phyloP scores from a whole-genome alignment of 768 basidiomycete species.

The Leccinellum albellum region DNA sequence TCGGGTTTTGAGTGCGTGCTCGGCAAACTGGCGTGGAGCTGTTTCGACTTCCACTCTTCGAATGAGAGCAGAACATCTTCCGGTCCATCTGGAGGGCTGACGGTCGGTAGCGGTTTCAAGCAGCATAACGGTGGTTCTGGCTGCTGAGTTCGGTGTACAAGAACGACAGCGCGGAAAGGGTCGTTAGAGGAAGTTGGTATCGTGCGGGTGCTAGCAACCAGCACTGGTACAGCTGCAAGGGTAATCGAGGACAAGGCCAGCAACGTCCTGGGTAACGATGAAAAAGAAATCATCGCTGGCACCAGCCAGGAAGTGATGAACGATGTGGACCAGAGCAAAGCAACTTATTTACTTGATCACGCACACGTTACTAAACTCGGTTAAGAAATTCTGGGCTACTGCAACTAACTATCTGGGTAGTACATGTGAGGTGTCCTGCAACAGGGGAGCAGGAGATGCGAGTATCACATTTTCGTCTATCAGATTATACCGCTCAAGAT shows the following conservation, averaged over 20 bases:
- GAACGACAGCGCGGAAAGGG: slow-evolving; percentile 55
- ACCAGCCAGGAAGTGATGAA: slow-evolving; percentile 9
- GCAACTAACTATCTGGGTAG: neutral
- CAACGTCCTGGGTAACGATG: slow-evolving; percentile 15
- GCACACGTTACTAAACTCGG: neutral
- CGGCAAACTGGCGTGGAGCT: slow-evolving; percentile 39
- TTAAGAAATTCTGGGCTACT: neutral
- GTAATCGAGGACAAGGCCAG: slow-evolving; percentile 34
- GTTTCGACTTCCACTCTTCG: slow-evolving; percentile 84
- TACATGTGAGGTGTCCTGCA: slow-evolving; percentile 1
- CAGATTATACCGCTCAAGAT: slow-evolving; percentile 3
- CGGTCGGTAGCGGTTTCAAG: slow-evolving; percentile 45
- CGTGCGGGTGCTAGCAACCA: slow-evolving; percentile 25
- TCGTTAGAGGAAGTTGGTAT: slow-evolving; percentile 46
- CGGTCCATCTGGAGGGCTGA: slow-evolving; percentile 40
- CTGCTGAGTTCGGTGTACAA: slow-evolving; percentile 39
- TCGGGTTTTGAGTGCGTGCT: slow-evolving; percentile 16
- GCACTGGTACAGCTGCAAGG: slow-evolving; percentile 31
- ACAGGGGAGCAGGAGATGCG: neutral
- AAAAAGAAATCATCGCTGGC: neutral
- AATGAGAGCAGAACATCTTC: slow-evolving; percentile 74
- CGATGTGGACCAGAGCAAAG: slow-evolving; percentile 4
- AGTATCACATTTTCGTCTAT: slow-evolving; percentile 2
- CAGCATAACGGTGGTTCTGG: slow-evolving; percentile 66
- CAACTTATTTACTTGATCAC: neutral